phyloP scores from a whole-genome alignment of 116 monocot genomes.

The Iris pallida region DNA sequence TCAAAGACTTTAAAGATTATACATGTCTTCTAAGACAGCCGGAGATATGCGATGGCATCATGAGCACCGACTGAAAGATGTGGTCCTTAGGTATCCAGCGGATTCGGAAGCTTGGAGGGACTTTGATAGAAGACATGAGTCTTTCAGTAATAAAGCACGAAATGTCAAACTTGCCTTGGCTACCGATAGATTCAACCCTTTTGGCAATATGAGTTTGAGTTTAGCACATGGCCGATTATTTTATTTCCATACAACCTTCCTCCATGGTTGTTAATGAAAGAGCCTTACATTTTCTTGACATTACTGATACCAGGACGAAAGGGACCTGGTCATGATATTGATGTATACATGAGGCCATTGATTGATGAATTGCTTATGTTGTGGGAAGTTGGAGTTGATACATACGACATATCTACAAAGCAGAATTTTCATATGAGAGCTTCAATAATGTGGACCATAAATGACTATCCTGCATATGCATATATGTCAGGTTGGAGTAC shows the following conservation, averaged over 20 bases:
- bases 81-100: not conserved
- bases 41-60: too few species aligned
- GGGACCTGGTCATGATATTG: not conserved
- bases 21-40: not conserved
- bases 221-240: not conserved
- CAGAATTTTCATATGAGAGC: too few species aligned
- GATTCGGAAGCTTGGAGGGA: constrained; percentile 4
- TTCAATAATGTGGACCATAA: too few species aligned
- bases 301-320: not conserved
- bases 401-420: too few species aligned
- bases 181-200: constrained; percentile 4
- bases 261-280: not conserved
- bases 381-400: too few species aligned
- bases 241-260: not conserved
- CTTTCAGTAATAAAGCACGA: not conserved
- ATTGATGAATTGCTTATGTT: not conserved
- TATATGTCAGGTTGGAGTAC: too few species aligned
- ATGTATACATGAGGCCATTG: constrained; percentile 1
- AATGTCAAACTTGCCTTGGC: not conserved
- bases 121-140: not conserved
- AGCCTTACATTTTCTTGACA: not conserved
- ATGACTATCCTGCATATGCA: too few species aligned
- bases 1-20: not conserved
- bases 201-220: not conserved
- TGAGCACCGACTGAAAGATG: not conserved